phyloP scores from a whole-genome alignment of 2,329 filamentous ascomycete genomes.

The Nothophaeocryptopus gaeumannii region DNA sequence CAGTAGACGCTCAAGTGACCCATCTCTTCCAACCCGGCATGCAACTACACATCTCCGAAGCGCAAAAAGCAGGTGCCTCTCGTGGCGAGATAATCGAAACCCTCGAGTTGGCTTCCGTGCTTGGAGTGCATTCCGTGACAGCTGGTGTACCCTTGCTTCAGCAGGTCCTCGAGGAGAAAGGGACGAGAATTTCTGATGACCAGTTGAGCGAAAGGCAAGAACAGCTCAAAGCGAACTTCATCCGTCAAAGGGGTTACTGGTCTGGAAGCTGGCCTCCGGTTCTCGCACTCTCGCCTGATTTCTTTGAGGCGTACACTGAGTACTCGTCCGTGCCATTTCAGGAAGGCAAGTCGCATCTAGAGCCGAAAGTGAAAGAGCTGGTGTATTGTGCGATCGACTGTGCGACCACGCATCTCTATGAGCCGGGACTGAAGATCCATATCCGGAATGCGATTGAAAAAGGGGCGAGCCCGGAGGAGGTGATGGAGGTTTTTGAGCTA shows the following conservation, averaged over 20 bases:
- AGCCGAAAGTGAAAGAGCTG: slow-evolving; percentile 50
- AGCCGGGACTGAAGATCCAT: slow-evolving; percentile 48
- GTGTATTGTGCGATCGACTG: slow-evolving; percentile 50
- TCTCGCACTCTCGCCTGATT: slow-evolving; percentile 45
- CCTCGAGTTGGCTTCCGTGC: slow-evolving; percentile 43
- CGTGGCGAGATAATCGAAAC: slow-evolving; percentile 46
- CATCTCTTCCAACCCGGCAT: slow-evolving; percentile 47
- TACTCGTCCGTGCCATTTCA: slow-evolving; percentile 45
- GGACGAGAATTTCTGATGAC: slow-evolving; percentile 32
- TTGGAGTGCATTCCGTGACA: slow-evolving; percentile 48
- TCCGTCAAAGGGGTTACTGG: slow-evolving; percentile 7
- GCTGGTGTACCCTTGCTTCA: slow-evolving; percentile 48
- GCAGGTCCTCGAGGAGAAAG: slow-evolving; percentile 39
- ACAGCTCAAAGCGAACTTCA: slow-evolving; percentile 5
- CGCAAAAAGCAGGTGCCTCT: slow-evolving; percentile 41
- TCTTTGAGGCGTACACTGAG: slow-evolving; percentile 49
- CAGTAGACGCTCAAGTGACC: slow-evolving; percentile 45
- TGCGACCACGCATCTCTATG: slow-evolving; percentile 50
- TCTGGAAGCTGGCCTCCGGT: slow-evolving; percentile 38
- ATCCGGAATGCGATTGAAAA: slow-evolving; percentile 49
- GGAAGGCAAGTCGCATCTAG: slow-evolving; percentile 33
- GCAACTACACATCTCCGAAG: slow-evolving; percentile 40
- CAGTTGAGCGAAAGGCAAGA: background rate
- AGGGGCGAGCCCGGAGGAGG: slow-evolving; percentile 47
- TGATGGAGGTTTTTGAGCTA: slow-evolving; percentile 50